Percentiles rank a stretch among this genome's conserved stretches.
Evolutionary conservation across 2,329 filamentous ascomycete species (phyloP).

Genomic region (Cercospora sp.): DNA sequence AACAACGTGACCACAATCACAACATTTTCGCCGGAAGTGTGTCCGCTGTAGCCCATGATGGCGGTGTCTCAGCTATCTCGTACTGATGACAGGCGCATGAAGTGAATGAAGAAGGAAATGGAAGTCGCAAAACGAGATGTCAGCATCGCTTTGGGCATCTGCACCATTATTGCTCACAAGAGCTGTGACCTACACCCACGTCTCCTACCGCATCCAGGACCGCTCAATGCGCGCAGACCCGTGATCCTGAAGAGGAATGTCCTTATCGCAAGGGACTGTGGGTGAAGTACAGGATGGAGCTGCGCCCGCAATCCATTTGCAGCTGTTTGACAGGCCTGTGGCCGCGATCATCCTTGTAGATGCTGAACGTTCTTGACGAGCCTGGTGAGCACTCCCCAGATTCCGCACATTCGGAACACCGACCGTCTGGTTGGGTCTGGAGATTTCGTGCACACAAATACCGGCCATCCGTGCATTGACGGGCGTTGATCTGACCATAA

Average conservation of each 20-base stretch:
- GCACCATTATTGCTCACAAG: background rate
- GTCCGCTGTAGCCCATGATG: conserved; percentile 15
- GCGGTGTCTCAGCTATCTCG: background rate
- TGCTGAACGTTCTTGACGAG: background rate
- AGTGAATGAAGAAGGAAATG: background rate
- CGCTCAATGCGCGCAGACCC: background rate
- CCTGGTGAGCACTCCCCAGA: background rate
- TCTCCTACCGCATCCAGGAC: background rate
- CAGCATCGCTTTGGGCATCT: background rate
- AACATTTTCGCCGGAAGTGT: conserved; percentile 23
- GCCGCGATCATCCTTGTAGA: background rate
- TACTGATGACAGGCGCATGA: background rate
- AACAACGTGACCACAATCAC: conserved; percentile 23
- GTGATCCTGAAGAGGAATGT: background rate
- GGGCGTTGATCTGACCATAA: background rate
- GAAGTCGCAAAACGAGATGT: background rate
- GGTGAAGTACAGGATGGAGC: background rate
- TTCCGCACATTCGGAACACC: background rate
- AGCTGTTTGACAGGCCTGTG: background rate
- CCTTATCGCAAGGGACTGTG: background rate
- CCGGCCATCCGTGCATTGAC: background rate
- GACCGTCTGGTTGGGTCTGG: background rate
- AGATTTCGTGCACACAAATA: background rate
- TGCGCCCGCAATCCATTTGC: background rate
- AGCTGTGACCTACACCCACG: background rate